Evolutionary conservation across 768 basidiomycete species (phyloP), one percentile per base, ranked within the genome.

Genomic region (Phylloporus scabripes): DNA sequence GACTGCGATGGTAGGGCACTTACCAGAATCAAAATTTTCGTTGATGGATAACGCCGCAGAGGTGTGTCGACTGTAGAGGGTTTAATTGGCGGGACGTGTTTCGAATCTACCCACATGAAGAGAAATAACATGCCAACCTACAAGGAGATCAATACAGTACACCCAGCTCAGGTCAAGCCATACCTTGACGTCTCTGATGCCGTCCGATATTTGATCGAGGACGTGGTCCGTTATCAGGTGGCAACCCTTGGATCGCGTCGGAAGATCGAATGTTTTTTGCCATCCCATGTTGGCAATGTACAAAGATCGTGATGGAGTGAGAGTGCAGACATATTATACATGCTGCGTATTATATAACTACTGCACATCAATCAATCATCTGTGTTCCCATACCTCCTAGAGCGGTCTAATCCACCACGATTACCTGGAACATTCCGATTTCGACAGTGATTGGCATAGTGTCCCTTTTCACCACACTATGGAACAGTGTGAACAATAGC

Each of bases 371-470:
- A 29, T 61, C 28, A 67, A 52, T 67, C 66, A 3, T 67, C 66
- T 5, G 53, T 55, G 23, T 55, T 66, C 28, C 54, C 63, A 50
- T 46, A 69, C 49, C 66, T 66, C 54, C 29, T 68, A 21, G 66
- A 56, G 40, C 76, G 75, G 56, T 89, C 88, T 41, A 82, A 69
- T 7, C 92, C 92, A 48, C 92, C 92, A 42, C 92, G 78, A 64
- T 90, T 92, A 11, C 92, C 92, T 23, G 92, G 92, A 20, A 92
- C 85, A 64, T 92, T 93, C 48, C 87, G 74, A 65, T 93, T 93
- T 36, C 85, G 80, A 68, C 94, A 96, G 59, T 89, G 83, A 64
- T 96, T 95, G 17, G 94, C 94, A 62, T 95, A 95, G 63, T 98
- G 95, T 1, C 95, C 95, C 57, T 87, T 85, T 66, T 91, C 84